Percentiles rank a stretch among this genome's conserved stretches.
These are phyloP conservation scores for Pneumocystis carinii DNA, from an alignment of 1,139 yeast genomes.

Conservation along the genomic window DNA sequence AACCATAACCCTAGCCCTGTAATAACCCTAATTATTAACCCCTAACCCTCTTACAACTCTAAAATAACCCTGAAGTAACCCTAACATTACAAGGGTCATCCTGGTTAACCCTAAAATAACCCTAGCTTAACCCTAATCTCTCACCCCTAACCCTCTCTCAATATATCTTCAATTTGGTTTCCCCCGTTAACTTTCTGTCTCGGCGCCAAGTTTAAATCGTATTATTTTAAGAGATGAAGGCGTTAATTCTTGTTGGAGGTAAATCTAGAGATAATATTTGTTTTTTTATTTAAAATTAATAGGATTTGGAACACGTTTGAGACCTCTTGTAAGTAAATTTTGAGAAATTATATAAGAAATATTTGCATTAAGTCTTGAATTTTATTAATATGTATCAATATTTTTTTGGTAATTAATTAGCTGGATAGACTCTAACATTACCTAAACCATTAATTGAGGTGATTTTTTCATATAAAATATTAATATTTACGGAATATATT, in stretches of 20 bases:
- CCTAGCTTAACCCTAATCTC: background rate
- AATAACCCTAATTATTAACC: too few species aligned
- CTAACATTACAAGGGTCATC: background rate
- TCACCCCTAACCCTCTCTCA: background rate
- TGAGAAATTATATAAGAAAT: background rate
- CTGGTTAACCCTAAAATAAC: background rate
- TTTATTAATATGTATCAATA: background rate
- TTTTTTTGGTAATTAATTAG: too few species aligned
- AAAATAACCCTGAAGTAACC: too few species aligned
- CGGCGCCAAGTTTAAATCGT: background rate
- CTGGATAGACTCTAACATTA: slow-evolving; percentile 53
- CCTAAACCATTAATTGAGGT: slow-evolving; percentile 94
- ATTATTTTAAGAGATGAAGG: slow-evolving; percentile 50
- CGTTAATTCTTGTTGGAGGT: slow-evolving; percentile 91
- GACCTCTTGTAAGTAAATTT: slow-evolving; percentile 46
- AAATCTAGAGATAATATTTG: too few species aligned
- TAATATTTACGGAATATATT: background rate
- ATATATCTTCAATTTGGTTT: too few species aligned
- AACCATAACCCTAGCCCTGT: too few species aligned
- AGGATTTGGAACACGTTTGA: slow-evolving; percentile 96
- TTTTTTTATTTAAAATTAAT: too few species aligned
- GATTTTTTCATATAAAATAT: background rate
- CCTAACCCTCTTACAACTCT: too few species aligned
- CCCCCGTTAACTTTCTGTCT: background rate
- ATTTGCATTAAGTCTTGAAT: background rate